These are phyloP conservation scores for Rhizopogon roseolus DNA, from an alignment of 768 basidiomycete species.

Conservation along the genomic window DNA sequence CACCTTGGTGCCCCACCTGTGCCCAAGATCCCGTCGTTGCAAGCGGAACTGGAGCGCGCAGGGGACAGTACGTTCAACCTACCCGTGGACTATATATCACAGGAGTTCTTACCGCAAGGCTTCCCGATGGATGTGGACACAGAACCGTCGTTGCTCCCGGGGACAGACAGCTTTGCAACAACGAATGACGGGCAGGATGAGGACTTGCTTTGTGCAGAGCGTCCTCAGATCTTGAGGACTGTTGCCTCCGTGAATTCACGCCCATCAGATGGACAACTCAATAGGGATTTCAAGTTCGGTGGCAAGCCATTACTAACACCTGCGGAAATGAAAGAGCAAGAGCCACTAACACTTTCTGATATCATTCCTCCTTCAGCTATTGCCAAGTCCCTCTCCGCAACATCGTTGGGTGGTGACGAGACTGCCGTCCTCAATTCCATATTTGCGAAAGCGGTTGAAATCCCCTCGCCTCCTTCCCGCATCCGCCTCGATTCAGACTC, in stretches of 20 bases:
- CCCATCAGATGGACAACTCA: constrained; percentile 62
- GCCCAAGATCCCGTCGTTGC: constrained; percentile 41
- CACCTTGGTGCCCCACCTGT: constrained; percentile 43
- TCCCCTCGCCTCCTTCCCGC: constrained; percentile 27
- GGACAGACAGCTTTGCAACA: constrained; percentile 28
- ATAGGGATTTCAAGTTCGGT: constrained; percentile 73
- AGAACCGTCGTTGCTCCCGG: constrained; percentile 35
- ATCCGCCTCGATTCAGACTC: constrained; percentile 41
- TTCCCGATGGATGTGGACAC: constrained; percentile 21
- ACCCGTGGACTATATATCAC: constrained; percentile 12
- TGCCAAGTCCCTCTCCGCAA: constrained; percentile 42
- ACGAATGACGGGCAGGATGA: constrained; percentile 28
- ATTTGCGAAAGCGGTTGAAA: constrained; percentile 39
- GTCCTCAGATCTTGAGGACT: constrained; percentile 14
- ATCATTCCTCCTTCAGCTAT: constrained; percentile 67
- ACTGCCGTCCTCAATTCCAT: constrained; percentile 54
- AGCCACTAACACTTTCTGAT: constrained; percentile 59
- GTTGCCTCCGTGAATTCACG: constrained; percentile 33
- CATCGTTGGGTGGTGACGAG: constrained; percentile 42
- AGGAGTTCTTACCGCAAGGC: constrained; percentile 8
- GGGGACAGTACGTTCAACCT: constrained; percentile 19
- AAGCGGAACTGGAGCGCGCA: constrained; percentile 20
- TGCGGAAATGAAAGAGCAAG: constrained; percentile 5
- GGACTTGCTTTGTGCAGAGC: constrained; percentile 18
- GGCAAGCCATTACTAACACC: constrained; percentile 30